A percentile compares a stretch with the other conserved stretches of the same genome.
Evolutionary conservation across 148 eudicot genomes (phyloP).

Genomic region (Agrostemma githago): DNA sequence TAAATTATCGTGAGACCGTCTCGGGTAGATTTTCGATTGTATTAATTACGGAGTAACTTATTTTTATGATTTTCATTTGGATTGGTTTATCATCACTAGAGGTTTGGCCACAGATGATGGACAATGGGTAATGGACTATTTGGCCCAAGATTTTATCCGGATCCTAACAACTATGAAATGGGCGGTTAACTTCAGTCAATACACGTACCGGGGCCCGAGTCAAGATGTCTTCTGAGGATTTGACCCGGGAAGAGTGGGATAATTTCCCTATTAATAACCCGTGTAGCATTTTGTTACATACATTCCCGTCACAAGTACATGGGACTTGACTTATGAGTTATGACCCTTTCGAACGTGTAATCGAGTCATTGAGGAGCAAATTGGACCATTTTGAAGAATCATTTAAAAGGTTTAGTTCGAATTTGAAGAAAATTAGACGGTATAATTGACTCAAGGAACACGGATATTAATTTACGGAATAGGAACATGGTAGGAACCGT

Average conservation of each 20-base stretch:
- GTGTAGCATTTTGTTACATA: neutral
- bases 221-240: conserved; percentile 59
- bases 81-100: too few relatives aligned
- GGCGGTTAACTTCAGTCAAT: conserved; percentile 91
- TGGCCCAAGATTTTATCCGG: conserved; percentile 38
- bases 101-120: too few relatives aligned
- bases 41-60: too few relatives aligned
- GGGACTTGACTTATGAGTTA: conserved; percentile 11
- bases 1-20: too few relatives aligned
- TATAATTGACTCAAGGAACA: conserved; percentile 5
- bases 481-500: conserved; percentile 5
- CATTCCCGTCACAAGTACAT: conserved; percentile 5
- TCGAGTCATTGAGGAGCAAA: conserved; percentile 14
- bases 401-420: conserved; percentile 4
- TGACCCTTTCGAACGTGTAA: conserved; percentile 10
- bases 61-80: too few relatives aligned
- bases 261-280: neutral
- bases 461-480: conserved; percentile 1
- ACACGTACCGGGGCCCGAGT: conserved; percentile 55
- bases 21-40: too few relatives aligned
- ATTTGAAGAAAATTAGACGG: conserved; percentile 4
- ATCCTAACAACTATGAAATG: conserved; percentile 66
- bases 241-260: conserved; percentile 8
- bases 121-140: conserved; percentile 60
- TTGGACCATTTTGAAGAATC: conserved; percentile 2